Percentiles rank a stretch among this genome's conserved stretches.
These are phyloP conservation scores for Penicillium capsulatum DNA, from an alignment of 2,329 filamentous ascomycete genomes.

Conservation along the genomic window DNA sequence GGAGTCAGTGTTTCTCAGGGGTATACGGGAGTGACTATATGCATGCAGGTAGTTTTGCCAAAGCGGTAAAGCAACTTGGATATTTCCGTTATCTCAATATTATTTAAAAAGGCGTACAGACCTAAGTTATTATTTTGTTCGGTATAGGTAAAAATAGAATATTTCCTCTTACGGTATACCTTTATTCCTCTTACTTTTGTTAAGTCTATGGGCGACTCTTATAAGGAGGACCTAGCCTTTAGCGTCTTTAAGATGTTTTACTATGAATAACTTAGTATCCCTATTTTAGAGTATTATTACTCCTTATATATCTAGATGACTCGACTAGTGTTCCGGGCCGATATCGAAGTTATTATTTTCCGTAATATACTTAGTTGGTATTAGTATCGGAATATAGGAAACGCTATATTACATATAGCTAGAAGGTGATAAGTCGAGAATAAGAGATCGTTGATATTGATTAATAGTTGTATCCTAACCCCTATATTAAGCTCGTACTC, in stretches of 20 bases:
- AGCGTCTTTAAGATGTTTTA: neutral
- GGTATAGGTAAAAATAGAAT: neutral
- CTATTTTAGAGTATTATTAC: neutral
- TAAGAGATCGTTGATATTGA: neutral
- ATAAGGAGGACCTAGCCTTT: neutral
- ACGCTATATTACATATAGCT: neutral
- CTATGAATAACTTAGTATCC: neutral
- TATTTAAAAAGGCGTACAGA: neutral
- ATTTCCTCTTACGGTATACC: neutral
- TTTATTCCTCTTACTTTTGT: neutral
- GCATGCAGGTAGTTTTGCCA: neutral
- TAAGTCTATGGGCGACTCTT: neutral
- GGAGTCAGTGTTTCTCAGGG: no score
- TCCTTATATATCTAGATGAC: neutral
- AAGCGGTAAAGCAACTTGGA: neutral
- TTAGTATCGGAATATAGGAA: neutral
- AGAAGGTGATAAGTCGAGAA: neutral
- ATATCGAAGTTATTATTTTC: neutral
- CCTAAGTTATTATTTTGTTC: neutral
- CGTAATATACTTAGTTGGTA: neutral
- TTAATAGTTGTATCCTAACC: neutral
- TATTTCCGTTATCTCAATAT: neutral
- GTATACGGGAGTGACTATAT: neutral
- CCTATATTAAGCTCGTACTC: neutral
- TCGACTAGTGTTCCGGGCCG: neutral